Base-by-base conservation (phyloP, 2,329 filamentous ascomycete species). In the Hansfordia pulvinata region DNA sequence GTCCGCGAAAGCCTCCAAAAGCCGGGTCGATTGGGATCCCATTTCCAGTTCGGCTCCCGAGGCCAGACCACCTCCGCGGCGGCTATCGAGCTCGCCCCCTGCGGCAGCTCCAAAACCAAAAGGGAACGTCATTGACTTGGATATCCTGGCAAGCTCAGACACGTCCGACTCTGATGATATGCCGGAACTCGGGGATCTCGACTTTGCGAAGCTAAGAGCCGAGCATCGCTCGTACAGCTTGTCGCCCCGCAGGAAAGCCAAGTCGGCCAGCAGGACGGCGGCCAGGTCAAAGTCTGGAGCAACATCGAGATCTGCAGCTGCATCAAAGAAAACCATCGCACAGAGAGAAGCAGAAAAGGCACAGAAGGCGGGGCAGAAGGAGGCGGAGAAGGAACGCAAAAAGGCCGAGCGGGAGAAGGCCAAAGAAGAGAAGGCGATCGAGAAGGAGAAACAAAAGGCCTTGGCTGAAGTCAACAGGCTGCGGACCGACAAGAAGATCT, bases 381-480 rank as follows among this genome's bases (percentile, higher is more conserved):
- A 69, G 13, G 54, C 53, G 1, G 69, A 73, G 24, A 69, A 62
- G 31, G 64, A 67, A 32, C 55, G 53, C 13, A 69, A 70, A 36
- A 62, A 66, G 19, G 48, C 54, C 3, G 68, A 76, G 30, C 73
- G 64, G 25, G 62, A 74, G 29, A 51, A 58, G 1, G 64, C 64
- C 25, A 80, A 70, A 40, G 70, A 74, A 30, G 60, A 69, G 26
- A 78, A 69, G 35, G 63, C 61, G 0, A 52, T 55, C 6, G 71
- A 83, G 36, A 82, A 76, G 39, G 65, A 75, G 35, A 58, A 60
- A 3, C 70, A 69, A 8, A 67, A 69, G 6, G 76, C 81, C 6
- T 52, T 86, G 13, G 70, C 71, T 3, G 73, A 81, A 35, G 78
- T 74, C 21, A 88, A 88, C 50, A 83, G 77, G 41, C 53, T 76